These are phyloP conservation scores for Penicillium palitans DNA, from an alignment of 2,329 filamentous ascomycete genomes.

Conservation along the genomic window DNA sequence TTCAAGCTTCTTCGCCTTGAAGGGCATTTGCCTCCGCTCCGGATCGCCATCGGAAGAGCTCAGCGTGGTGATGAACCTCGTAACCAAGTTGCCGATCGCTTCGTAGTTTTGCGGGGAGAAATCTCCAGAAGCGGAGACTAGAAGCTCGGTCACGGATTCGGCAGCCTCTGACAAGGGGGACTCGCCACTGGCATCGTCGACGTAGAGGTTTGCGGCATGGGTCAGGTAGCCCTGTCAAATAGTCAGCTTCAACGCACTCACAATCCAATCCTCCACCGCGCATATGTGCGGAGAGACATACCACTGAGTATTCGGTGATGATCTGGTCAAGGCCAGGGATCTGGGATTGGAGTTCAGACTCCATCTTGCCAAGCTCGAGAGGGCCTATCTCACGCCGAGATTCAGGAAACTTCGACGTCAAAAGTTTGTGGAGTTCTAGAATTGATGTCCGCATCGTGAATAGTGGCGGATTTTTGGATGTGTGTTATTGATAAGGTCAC, in stretches of 20 bases:
- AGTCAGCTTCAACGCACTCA: slow-evolving; percentile 7
- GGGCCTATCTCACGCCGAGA: background rate
- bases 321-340: slow-evolving; percentile 86
- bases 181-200: slow-evolving; percentile 66
- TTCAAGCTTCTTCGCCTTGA: slow-evolving; percentile 80
- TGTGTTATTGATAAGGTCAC: slow-evolving; percentile 30
- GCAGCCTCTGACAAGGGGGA: slow-evolving; percentile 85
- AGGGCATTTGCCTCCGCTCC: slow-evolving; percentile 68
- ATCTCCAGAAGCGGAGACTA: slow-evolving; percentile 90
- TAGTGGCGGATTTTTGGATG: slow-evolving; percentile 25
- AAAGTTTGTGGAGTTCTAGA: slow-evolving; percentile 1
- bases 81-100: slow-evolving; percentile 78
- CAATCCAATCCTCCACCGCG: background rate
- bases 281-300: slow-evolving; percentile 31
- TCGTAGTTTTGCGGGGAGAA: slow-evolving; percentile 69
- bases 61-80: slow-evolving; percentile 84
- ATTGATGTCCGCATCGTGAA: slow-evolving; percentile 16
- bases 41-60: slow-evolving; percentile 71
- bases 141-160: slow-evolving; percentile 77
- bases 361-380: slow-evolving; percentile 57
- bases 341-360: slow-evolving; percentile 79
- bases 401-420: background rate
- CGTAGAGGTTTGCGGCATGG: slow-evolving; percentile 84
- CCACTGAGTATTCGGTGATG: slow-evolving; percentile 84
- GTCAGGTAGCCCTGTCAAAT: slow-evolving; percentile 72